Evolutionary conservation across 441 rosid genomes (phyloP).

Genomic region (Gossypium schwendimanii): DNA sequence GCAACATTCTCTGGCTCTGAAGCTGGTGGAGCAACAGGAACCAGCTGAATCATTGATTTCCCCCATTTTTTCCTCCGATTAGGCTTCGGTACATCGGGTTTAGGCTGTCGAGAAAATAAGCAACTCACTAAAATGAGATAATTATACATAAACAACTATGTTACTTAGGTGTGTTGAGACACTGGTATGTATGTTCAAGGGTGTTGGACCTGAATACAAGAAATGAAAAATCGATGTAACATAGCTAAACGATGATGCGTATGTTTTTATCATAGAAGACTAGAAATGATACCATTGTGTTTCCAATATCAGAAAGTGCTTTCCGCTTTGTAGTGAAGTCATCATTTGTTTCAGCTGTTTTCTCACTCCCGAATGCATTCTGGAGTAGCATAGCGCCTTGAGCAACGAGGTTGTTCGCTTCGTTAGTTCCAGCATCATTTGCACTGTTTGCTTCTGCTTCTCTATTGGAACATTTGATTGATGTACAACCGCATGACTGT

Average conservation of each 20-base stretch:
- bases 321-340: conserved; percentile 48
- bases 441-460: conserved; percentile 22
- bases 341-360: conserved; percentile 30
- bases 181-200: too few species aligned
- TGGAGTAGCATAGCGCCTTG: conserved; percentile 77
- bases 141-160: not conserved
- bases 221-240: not conserved
- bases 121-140: not conserved
- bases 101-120: conserved; percentile 38
- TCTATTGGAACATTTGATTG: conserved; percentile 64
- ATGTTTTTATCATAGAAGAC: not conserved
- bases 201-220: too few species aligned
- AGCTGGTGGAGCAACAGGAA: conserved; percentile 50
- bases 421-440: conserved; percentile 21
- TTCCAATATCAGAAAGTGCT: conserved; percentile 82
- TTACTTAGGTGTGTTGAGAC: too few species aligned
- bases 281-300: conserved; percentile 44
- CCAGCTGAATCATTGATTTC: conserved; percentile 60
- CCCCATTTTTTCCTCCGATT: conserved; percentile 76
- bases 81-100: conserved; percentile 59
- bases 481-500: conserved; percentile 57
- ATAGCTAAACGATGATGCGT: not conserved
- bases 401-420: conserved; percentile 45
- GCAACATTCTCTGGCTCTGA: conserved; percentile 21
- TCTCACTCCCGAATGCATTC: conserved; percentile 51